Evolutionary conservation across 345 rosid genomes (phyloP).

Genomic region (Murraya koenigii): DNA sequence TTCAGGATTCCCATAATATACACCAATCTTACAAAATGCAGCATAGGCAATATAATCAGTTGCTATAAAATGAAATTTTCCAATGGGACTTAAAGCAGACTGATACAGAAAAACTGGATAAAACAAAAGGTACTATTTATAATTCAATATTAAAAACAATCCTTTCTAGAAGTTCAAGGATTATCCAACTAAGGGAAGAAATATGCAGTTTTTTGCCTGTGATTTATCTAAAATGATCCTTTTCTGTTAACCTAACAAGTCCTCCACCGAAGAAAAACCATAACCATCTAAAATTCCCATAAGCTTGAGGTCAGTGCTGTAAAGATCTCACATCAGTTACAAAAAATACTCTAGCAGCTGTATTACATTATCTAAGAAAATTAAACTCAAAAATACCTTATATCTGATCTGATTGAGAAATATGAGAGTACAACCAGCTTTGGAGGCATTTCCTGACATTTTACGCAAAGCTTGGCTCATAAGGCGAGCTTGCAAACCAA

Average conservation of each 20-base stretch:
- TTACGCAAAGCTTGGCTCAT: constrained; percentile 99
- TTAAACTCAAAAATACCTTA: constrained; percentile 49
- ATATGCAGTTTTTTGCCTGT: neutral
- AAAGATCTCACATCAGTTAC: neutral
- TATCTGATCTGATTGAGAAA: constrained; percentile 94
- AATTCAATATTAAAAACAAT: neutral
- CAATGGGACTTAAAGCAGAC: neutral
- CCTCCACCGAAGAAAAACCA: neutral
- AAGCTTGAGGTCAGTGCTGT: neutral
- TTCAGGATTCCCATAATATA: constrained; percentile 96
- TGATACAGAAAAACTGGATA: neutral
- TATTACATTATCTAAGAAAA: constrained; percentile 1
- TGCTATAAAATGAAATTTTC: neutral
- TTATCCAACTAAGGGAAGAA: neutral
- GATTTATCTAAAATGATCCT: neutral
- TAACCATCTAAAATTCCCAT: neutral
- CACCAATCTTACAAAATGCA: constrained; percentile 69
- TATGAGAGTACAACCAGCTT: constrained; percentile 95
- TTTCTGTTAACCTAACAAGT: neutral
- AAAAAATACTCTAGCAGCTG: neutral
- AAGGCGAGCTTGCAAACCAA: constrained; percentile 96
- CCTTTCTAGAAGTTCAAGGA: neutral
- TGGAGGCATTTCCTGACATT: constrained; percentile 99
- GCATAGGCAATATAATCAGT: constrained; percentile 20
- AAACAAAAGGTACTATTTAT: neutral